Conservation (phyloP, 83 land plant species). For the Larix sibirica region DNA sequence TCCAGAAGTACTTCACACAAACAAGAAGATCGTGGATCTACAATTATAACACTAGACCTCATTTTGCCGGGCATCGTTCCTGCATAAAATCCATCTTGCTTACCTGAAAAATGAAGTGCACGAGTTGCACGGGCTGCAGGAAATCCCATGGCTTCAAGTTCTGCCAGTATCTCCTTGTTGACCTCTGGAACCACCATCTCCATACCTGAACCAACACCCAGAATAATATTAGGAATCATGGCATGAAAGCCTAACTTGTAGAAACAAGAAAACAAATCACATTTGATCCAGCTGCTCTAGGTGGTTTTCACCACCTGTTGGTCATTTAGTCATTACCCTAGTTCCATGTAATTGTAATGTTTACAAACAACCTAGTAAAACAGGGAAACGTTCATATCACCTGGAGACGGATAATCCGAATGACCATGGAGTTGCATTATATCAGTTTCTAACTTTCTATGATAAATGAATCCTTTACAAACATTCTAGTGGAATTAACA, state of each 20-base stretch:
- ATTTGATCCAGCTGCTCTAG: not conserved
- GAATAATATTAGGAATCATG: constrained; percentile 13
- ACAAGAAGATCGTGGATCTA: not conserved
- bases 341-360: not conserved
- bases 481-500: not conserved
- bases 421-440: not conserved
- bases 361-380: not conserved
- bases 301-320: not conserved
- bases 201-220: constrained; percentile 10
- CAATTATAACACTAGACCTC: not conserved
- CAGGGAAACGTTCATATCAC: not conserved
- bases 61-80: not conserved
- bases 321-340: not conserved
- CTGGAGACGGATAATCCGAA: not conserved
- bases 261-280: not conserved
- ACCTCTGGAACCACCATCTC: constrained; percentile 76
- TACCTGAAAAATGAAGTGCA: constrained; percentile 82
- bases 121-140: constrained; percentile 60
- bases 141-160: constrained; percentile 89
- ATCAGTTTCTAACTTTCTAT: not conserved
- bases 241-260: not conserved
- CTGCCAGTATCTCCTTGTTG: constrained; percentile 59
- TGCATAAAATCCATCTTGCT: constrained; percentile 1
- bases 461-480: not conserved
- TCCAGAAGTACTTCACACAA: not conserved